These are phyloP conservation scores for Populus alba DNA, from an alignment of 345 rosid species.

Conservation along the genomic window DNA sequence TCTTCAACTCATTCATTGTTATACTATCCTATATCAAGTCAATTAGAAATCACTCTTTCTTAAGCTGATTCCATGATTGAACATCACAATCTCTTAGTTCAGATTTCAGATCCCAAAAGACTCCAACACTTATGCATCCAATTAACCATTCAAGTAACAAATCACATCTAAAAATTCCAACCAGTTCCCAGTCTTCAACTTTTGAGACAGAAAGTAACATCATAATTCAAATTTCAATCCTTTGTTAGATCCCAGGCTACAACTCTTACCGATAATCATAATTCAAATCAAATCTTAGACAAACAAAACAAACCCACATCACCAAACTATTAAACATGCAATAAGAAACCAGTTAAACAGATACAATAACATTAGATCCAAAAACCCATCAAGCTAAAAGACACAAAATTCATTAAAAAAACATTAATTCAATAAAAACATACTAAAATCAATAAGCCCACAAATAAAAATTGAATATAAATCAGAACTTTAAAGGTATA, in stretches of 20 bases:
- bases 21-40: background rate
- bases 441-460: background rate
- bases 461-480: background rate
- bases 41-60: background rate
- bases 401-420: background rate
- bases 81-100: background rate
- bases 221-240: background rate
- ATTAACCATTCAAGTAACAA: background rate
- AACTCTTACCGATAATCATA: background rate
- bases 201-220: background rate
- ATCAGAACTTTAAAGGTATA: background rate
- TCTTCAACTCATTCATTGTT: background rate
- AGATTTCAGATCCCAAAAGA: background rate
- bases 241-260: background rate
- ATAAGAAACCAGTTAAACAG: background rate
- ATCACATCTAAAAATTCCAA: background rate
- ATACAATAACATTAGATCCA: conserved; percentile 27
- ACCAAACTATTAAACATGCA: background rate
- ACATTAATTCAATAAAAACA: background rate
- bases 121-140: background rate
- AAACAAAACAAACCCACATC: background rate
- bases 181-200: background rate
- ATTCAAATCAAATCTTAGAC: conserved; percentile 3
- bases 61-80: background rate
- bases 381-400: conserved; percentile 14